Evolutionary conservation across 2,329 filamentous ascomycete species (phyloP), one percentile per base, ranked within the genome.

Genomic region (Cytospora mali): DNA sequence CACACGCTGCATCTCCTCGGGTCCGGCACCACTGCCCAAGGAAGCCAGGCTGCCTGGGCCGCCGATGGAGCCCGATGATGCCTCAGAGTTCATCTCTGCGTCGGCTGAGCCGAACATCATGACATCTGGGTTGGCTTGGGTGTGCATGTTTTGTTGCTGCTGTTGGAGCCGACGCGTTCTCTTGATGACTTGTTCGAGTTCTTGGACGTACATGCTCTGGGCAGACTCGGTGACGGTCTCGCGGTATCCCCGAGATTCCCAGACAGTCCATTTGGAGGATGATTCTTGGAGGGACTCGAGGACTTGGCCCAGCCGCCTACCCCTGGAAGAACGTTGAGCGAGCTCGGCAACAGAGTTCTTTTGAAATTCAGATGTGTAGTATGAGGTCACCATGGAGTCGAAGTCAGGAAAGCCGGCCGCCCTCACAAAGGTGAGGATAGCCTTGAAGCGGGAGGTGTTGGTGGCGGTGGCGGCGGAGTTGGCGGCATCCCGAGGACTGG

Each of bases 311-410:
- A 55, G 4, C 6, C 46, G 42, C 33, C 54, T 33, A n/a, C 54
- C 54, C 14, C 54, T 33, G 5, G 54, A 55, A 27, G 33, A 42
- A 27, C 54, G 54, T 27, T 55, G 54, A 14, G 54, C 54, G 18
- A 55, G 54, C 54, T 55, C 54, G 35, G 54, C 54, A 16, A 55
- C 54, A 46, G 33, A 42, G 35, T 55, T 55, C 54, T 55, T 55
- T 39, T 55, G 54, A 27, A 55, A 55, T 16, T 23, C 46, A 27
- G 54, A 55, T 9, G 54, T 55, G 35, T 55, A 55, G 35, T 55
- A 55, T 16, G 33, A 42, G 54, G 54, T 55, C 33, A 55, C 54
- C 54, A 55, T 55, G 4, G 54, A 55, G 54, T 55, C 54, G 23
- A 55, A 55, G 54, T 55, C 54, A 4, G 54, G 18, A 29, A 55